Base-by-base conservation (phyloP, 2,329 filamentous ascomycete genomes). In the Verticillium tricorpus region DNA sequence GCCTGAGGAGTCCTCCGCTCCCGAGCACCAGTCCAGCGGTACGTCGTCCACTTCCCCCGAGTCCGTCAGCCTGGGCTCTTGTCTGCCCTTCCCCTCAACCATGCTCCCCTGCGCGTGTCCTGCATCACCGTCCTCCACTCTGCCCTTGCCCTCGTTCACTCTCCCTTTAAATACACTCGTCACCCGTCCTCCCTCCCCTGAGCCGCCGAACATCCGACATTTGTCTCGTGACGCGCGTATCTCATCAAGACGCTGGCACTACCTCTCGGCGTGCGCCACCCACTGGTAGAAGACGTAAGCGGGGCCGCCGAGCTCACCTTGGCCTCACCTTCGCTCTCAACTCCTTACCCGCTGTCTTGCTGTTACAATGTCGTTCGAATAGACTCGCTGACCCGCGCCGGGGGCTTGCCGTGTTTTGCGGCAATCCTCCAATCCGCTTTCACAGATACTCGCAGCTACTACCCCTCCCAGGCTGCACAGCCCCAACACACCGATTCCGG, bases 381-480 rank as follows among this genome's bases (percentile, higher is more conserved):
- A 50, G 45, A 50, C 45, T 50, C 19, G 45, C 45, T 50, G 45
- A 50, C 45, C n/a, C 22, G n/a, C 45, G 45, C 45, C 19, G 45
- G 45, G 45, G 45, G 45, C 19, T 50, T 22, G 45, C 45, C 45
- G 45, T 14, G 22, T 56, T 25, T 22, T 34, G 31, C 31, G 54
- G 54, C 28, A 32, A 32, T 34, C 54, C 31, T 31, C 54, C 54
- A 31, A 34, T 34, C 31, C 25, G 31, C 25, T 34, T 56, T 56
- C 54, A 58, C 37, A 59, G 58, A 45, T 32, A 54, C 58, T 59
- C 58, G 58, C 40, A 45, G 45, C 45, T 59, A 59, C 58, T 59
- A 54, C 45, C 58, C 58, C 58, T 55, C 58, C n/a, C 28, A 59
- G 32, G 58, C 58, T 54, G 58, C 58, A 34, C 58, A 54, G 22